Evolutionary conservation across 1,139 yeast species (phyloP).

Genomic region (Taiozyma onychis): DNA sequence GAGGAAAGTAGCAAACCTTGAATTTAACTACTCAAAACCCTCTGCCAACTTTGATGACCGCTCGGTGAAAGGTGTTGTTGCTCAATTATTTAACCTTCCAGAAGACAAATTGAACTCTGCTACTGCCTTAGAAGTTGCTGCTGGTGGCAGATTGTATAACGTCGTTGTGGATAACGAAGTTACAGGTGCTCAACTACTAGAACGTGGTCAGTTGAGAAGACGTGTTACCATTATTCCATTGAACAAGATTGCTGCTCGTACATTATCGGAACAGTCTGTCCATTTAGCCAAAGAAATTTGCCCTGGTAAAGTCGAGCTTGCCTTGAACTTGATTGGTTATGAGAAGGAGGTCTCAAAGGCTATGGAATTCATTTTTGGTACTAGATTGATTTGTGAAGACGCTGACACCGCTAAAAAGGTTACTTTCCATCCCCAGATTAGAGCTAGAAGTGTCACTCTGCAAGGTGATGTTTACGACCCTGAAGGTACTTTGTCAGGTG

Average conservation of each 20-base stretch:
- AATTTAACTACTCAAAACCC: constrained; percentile 69
- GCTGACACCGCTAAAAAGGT: constrained; percentile 83
- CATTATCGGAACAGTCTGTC: constrained; percentile 38
- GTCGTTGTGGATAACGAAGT: constrained; percentile 87
- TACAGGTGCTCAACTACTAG: constrained; percentile 77
- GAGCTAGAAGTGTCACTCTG: constrained; percentile 82
- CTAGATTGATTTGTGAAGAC: constrained; percentile 78
- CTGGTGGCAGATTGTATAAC: constrained; percentile 86
- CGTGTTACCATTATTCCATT: constrained; percentile 91
- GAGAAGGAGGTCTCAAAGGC: constrained; percentile 69
- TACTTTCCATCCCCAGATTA: constrained; percentile 78
- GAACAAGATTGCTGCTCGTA: constrained; percentile 68
- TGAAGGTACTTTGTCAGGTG: constrained; percentile 93
- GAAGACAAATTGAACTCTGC: constrained; percentile 58
- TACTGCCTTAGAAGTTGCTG: constrained; percentile 87
- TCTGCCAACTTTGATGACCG: constrained; percentile 50
- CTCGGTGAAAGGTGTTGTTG: constrained; percentile 83
- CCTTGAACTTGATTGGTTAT: constrained; percentile 72
- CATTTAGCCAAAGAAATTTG: constrained; percentile 62
- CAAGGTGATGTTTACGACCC: constrained; percentile 97
- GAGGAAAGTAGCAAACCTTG: constrained; percentile 67
- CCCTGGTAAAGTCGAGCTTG: constrained; percentile 84
- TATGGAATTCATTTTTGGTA: constrained; percentile 89
- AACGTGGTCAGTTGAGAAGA: constrained; percentile 69
- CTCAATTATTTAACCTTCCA: constrained; percentile 68